Conservation (phyloP, 495 filamentous ascomycete genomes). For the Hypoxylon perforatum region DNA sequence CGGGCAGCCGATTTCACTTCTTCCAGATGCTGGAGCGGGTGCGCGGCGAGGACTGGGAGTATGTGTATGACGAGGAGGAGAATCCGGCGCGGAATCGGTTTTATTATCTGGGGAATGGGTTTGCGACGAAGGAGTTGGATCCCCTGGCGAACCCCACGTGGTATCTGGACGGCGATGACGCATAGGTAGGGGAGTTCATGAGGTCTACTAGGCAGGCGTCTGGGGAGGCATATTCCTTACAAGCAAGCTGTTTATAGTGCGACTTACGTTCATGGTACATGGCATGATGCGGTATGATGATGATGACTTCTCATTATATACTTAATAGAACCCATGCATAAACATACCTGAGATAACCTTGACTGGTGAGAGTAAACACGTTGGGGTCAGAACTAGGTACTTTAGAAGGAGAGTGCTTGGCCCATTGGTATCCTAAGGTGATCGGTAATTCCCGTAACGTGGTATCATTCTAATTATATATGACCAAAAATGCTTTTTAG, state of each 20-base stretch:
- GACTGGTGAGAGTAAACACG: too few species aligned
- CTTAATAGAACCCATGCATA: too few species aligned
- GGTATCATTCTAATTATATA: too few species aligned
- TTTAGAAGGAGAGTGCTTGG: too few species aligned
- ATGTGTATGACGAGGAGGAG: slow-evolving; percentile 46
- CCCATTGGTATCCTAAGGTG: background rate
- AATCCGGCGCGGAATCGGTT: slow-evolving; percentile 51
- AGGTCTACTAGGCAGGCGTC: too few species aligned
- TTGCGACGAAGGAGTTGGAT: slow-evolving; percentile 55
- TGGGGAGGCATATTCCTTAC: background rate
- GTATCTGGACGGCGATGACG: slow-evolving; percentile 52
- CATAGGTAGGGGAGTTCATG: too few species aligned
- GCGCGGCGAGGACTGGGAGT: slow-evolving; percentile 63
- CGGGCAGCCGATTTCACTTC: slow-evolving; percentile 63
- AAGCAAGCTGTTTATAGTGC: background rate
- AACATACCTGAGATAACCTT: too few species aligned
- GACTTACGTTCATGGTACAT: too few species aligned
- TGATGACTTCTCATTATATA: too few species aligned
- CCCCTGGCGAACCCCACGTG: slow-evolving; percentile 52
- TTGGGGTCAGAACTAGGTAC: too few species aligned
- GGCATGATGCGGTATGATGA: too few species aligned
- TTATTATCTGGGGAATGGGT: slow-evolving; percentile 62
- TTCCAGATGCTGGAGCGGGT: slow-evolving; percentile 62
- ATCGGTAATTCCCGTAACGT: background rate
- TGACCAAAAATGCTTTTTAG: background rate